Evolutionary conservation across 2,329 filamentous ascomycete genomes (phyloP), one percentile per base, ranked within the genome.

Genomic region (Claviceps fusiformis): DNA sequence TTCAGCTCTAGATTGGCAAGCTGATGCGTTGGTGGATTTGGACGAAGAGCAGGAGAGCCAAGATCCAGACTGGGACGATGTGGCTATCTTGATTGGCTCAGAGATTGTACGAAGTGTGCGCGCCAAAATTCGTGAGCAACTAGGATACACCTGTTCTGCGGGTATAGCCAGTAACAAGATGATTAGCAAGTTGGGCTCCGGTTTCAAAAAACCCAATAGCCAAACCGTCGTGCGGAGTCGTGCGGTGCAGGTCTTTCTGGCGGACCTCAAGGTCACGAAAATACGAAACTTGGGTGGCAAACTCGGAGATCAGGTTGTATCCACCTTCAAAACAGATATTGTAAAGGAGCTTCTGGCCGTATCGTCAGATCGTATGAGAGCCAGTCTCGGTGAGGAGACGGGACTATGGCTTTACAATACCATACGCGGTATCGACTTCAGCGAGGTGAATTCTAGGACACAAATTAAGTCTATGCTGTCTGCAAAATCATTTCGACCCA

Each of bases 391-490:
- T 3, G 86, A 92, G 53, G 89, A 95, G 48, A 93, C 87, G 0
- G 92, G 89, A 1, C 75, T 78, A 3, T 96, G 91, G 90, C 75
- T 97, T 11, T 86, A 95, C 70, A 82, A 86, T 54, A 86, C 85
- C 11, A 85, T 97, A 54, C 82, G 93, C 11, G 93, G 93, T 1
- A 82, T 91, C 58, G 93, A 98, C 67, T 74, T 76, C 52, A 93
- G 86, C 62, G 91, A 96, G 68, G 89, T 98, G 60, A 96, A 89
- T 64, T 81, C 89, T 33, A 79, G 92, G 53, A 95, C 90, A 1
- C 88, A 93, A 64, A 95, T 96, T 73, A 96, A 97, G 68, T 93
- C 87, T 17, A 97, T 98, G 91, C 76, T 97, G 15, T 96, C 90
- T 1, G 91, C 93, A 24, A 98, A 98, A 67, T 95, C 90, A 0